Evolutionary conservation across 1,139 yeast genomes (phyloP).

Genomic region (Debaryomyces psychrophilus): DNA sequence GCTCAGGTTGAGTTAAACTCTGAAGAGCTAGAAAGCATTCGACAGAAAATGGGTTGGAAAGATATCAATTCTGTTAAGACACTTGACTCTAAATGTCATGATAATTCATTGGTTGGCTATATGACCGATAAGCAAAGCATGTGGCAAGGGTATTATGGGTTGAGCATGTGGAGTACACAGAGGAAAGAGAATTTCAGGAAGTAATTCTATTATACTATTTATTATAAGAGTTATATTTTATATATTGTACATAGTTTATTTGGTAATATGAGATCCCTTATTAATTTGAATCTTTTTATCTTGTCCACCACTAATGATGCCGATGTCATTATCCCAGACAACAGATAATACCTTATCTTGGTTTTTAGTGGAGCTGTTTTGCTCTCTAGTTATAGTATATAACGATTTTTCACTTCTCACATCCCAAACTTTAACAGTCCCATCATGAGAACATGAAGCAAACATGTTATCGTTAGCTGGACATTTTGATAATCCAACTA

Average conservation of each 20-base stretch:
- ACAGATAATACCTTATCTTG: constrained; percentile 79
- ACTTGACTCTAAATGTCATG: constrained; percentile 27
- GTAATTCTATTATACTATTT: background rate
- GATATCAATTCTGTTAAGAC: constrained; percentile 45
- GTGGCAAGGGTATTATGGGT: constrained; percentile 80
- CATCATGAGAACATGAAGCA: constrained; percentile 92
- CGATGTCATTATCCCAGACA: constrained; percentile 77
- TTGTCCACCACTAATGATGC: constrained; percentile 91
- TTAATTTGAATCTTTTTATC: constrained; percentile 92
- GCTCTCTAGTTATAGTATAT: constrained; percentile 80
- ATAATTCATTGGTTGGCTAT: constrained; percentile 42
- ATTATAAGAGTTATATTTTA: constrained; percentile 5
- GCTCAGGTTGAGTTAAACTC: constrained; percentile 75
- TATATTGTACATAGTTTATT: constrained; percentile 21
- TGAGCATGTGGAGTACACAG: constrained; percentile 49
- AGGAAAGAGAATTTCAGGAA: constrained; percentile 27
- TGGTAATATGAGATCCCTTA: constrained; percentile 49
- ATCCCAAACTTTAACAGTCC: constrained; percentile 95
- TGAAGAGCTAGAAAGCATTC: constrained; percentile 59
- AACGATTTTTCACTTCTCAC: constrained; percentile 83
- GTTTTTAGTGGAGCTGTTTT: constrained; percentile 38
- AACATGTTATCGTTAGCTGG: constrained; percentile 81
- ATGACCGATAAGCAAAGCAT: constrained; percentile 65
- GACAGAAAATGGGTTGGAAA: constrained; percentile 65
- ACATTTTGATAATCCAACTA: constrained; percentile 71